These are phyloP conservation scores for Pichia sp. DNA, from an alignment of 1,139 yeast species.

Conservation along the genomic window DNA sequence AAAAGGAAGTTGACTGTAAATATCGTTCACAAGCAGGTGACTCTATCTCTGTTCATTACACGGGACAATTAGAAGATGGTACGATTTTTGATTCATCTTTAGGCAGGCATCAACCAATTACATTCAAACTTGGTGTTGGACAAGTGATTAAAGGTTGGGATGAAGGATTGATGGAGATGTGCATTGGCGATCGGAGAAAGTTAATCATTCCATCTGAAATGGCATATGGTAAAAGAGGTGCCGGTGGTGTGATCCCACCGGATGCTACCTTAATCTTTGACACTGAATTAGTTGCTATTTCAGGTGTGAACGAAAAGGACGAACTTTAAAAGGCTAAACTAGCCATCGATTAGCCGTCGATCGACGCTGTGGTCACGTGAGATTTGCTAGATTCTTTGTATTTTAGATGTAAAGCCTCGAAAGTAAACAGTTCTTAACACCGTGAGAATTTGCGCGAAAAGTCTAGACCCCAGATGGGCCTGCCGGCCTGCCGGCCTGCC, in stretches of 20 bases:
- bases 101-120: conserved; percentile 57
- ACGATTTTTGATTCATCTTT: conserved; percentile 70
- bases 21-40: conserved; percentile 60
- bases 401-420: too few species aligned
- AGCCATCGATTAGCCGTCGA: too few species aligned
- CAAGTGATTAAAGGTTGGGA: conserved; percentile 88
- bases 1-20: conserved; percentile 40
- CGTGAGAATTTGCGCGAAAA: too few species aligned
- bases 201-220: conserved; percentile 70
- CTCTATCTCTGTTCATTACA: conserved; percentile 63
- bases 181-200: conserved; percentile 79
- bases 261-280: conserved; percentile 59
- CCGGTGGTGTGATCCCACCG: conserved; percentile 68
- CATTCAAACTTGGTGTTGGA: conserved; percentile 65
- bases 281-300: conserved; percentile 51
- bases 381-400: too few species aligned
- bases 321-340: too few species aligned
- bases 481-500: too few species aligned
- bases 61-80: conserved; percentile 64
- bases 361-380: too few species aligned
- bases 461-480: too few species aligned
- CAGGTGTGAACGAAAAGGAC: conserved; percentile 28
- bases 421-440: too few species aligned
- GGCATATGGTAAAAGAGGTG: conserved; percentile 73
- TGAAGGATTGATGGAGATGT: conserved; percentile 65